Evolutionary conservation across 1,139 yeast species (phyloP).

Genomic region (Debaryomycetaceae sp.): DNA sequence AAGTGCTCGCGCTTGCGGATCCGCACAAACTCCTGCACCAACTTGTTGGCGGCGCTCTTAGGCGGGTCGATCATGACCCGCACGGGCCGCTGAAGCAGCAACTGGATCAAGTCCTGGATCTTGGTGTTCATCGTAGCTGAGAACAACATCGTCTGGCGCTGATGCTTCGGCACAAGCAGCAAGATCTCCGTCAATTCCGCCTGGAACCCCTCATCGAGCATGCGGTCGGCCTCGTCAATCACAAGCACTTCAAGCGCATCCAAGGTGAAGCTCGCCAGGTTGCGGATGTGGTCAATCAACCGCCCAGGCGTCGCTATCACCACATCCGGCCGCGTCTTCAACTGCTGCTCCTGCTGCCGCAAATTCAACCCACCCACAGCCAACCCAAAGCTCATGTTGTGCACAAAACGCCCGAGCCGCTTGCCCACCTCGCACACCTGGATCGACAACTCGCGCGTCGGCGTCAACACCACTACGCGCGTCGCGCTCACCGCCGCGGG

Average conservation of each 20-base stretch:
- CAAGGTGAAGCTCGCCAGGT: slow-evolving; percentile 88
- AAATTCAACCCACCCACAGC: slow-evolving; percentile 98
- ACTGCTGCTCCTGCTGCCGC: slow-evolving; percentile 91
- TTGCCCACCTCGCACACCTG: slow-evolving; percentile 94
- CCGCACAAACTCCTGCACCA: slow-evolving; percentile 90
- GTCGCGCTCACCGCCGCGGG: slow-evolving; percentile 85
- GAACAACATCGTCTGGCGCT: slow-evolving; percentile 88
- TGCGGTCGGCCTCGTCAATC: slow-evolving; percentile 97
- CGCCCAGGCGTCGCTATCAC: slow-evolving; percentile 98
- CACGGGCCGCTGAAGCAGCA: slow-evolving; percentile 85
- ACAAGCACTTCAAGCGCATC: slow-evolving; percentile 90
- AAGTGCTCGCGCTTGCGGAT: slow-evolving; percentile 82
- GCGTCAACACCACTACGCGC: slow-evolving; percentile 83
- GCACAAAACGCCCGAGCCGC: slow-evolving; percentile 73
- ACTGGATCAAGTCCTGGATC: slow-evolving; percentile 80
- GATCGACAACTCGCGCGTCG: slow-evolving; percentile 96
- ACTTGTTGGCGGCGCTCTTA: slow-evolving; percentile 81
- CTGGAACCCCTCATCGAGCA: slow-evolving; percentile 98
- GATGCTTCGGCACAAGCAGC: slow-evolving; percentile 72
- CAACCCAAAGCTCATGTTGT: slow-evolving; percentile 75
- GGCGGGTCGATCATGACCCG: slow-evolving; percentile 97
- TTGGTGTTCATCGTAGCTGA: slow-evolving; percentile 98
- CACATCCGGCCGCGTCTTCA: slow-evolving; percentile 87
- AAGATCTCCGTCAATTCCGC: slow-evolving; percentile 88
- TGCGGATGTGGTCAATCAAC: slow-evolving; percentile 92